Percentiles rank a stretch among this genome's conserved stretches.
phyloP scores from a whole-genome alignment of 352 stramenopile genomes.

The Pythium inflatum region DNA sequence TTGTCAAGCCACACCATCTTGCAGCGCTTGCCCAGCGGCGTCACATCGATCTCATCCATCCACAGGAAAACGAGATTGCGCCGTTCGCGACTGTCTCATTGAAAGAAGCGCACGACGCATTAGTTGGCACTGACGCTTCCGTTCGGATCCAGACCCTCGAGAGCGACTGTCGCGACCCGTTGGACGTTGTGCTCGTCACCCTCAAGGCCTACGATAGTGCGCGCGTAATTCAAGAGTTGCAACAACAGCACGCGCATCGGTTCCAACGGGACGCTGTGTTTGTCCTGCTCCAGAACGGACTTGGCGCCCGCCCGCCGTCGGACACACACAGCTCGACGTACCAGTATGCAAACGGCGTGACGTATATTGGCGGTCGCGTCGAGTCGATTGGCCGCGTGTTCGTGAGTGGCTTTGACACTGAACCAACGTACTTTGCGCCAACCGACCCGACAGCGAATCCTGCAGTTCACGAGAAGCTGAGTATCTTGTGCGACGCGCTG shows the following conservation, averaged over 20 bases:
- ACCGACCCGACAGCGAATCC: conserved; percentile 17
- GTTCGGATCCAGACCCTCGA: conserved; percentile 48
- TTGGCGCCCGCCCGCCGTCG: conserved; percentile 42
- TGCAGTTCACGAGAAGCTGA: not conserved
- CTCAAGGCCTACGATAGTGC: conserved; percentile 75
- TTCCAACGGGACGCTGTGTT: conserved; percentile 53
- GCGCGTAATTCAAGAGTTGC: conserved; percentile 42
- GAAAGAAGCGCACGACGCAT: conserved; percentile 4
- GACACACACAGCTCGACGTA: conserved; percentile 12
- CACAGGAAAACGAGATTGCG: not conserved
- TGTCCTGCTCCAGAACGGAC: conserved; percentile 74
- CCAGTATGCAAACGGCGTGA: conserved; percentile 66
- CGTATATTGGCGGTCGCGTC: conserved; percentile 60
- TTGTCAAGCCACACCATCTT: conserved; percentile 58
- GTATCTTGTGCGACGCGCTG: conserved; percentile 42
- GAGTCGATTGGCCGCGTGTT: conserved; percentile 47
- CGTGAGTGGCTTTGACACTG: conserved; percentile 49
- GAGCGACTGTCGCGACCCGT: not conserved
- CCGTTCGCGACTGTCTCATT: conserved; percentile 4
- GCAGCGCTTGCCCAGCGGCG: conserved; percentile 16
- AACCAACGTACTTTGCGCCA: conserved; percentile 59
- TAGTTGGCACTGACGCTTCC: conserved; percentile 16
- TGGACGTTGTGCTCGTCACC: conserved; percentile 66
- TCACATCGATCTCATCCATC: conserved; percentile 8
- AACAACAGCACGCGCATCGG: conserved; percentile 34